phyloP scores from a whole-genome alignment of 371 early-diverging fungal species.

The Mucor saturninus region DNA sequence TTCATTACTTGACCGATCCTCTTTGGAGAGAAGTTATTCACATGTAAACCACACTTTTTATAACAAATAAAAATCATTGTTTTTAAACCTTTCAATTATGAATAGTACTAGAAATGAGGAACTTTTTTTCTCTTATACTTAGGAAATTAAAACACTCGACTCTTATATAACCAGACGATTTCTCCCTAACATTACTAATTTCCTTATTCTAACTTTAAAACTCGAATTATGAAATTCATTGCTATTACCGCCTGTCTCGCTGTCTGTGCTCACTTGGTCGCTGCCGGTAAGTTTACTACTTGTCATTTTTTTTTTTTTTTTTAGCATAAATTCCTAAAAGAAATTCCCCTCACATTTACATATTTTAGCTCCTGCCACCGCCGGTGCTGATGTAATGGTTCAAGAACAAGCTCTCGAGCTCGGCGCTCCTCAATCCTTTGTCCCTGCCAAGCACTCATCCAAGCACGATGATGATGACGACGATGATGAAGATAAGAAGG shows the following conservation, averaged over 20 bases:
- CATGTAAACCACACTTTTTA: conserved; percentile 15
- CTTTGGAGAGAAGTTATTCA: conserved; percentile 77
- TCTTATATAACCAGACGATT: too few species aligned
- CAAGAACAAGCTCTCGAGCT: not conserved
- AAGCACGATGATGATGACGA: not conserved
- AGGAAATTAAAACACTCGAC: not conserved
- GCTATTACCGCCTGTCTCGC: conserved; percentile 17
- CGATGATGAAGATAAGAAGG: not conserved
- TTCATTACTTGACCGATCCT: conserved; percentile 88
- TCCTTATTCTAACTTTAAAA: not conserved
- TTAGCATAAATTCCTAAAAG: too few species aligned
- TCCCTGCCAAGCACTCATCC: not conserved
- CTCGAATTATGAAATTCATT: conserved; percentile 9
- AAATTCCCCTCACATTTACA: too few species aligned
- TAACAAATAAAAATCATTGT: not conserved
- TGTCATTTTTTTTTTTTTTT: not conserved
- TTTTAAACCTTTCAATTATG: not conserved
- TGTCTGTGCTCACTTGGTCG: conserved; percentile 13
- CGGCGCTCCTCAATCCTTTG: not conserved
- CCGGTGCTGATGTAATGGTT: conserved; percentile 6
- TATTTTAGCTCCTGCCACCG: conserved; percentile 3
- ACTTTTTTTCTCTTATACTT: not conserved
- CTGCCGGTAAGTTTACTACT: conserved; percentile 8
- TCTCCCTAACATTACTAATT: too few species aligned
- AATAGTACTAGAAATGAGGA: too few species aligned